A percentile compares a stretch with the other conserved stretches of the same genome.
phyloP scores from a whole-genome alignment of 78 protist genomes.

The Salpingoeca rosetta region DNA sequence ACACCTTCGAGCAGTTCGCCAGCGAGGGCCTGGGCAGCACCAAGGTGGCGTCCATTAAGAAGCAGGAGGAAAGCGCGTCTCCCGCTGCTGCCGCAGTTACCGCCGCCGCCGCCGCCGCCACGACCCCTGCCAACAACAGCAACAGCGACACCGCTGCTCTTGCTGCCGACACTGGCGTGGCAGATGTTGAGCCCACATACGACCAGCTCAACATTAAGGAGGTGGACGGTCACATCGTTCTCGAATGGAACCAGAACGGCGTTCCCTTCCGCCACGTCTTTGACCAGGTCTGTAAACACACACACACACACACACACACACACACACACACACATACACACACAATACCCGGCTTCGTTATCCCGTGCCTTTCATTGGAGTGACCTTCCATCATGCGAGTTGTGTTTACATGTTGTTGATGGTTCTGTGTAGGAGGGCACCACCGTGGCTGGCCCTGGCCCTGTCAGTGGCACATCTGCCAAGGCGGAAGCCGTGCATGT shows the following conservation, averaged over 20 bases:
- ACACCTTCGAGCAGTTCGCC: too few species aligned
- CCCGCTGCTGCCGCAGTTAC: not conserved
- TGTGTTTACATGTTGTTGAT: not conserved
- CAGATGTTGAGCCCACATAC: not conserved
- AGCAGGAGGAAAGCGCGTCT: not conserved
- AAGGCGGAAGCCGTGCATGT: not conserved
- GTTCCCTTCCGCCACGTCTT: not conserved
- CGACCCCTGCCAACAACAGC: too few species aligned
- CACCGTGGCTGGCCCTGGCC: not conserved
- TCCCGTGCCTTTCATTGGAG: not conserved
- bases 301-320: not conserved
- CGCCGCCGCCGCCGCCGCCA: not conserved
- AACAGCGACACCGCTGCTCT: too few species aligned
- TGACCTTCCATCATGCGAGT: not conserved
- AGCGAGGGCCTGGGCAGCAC: not conserved
- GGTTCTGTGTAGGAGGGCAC: not conserved
- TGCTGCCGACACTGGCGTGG: not conserved
- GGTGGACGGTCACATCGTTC: not conserved
- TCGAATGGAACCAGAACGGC: not conserved
- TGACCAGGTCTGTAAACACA: not conserved
- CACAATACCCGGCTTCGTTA: not conserved
- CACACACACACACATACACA: not conserved
- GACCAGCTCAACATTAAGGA: not conserved
- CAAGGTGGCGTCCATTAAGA: not conserved
- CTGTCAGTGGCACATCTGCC: not conserved